Evolutionary conservation across 768 basidiomycete genomes (phyloP).

Genomic region (Filobasidium floriforme): DNA sequence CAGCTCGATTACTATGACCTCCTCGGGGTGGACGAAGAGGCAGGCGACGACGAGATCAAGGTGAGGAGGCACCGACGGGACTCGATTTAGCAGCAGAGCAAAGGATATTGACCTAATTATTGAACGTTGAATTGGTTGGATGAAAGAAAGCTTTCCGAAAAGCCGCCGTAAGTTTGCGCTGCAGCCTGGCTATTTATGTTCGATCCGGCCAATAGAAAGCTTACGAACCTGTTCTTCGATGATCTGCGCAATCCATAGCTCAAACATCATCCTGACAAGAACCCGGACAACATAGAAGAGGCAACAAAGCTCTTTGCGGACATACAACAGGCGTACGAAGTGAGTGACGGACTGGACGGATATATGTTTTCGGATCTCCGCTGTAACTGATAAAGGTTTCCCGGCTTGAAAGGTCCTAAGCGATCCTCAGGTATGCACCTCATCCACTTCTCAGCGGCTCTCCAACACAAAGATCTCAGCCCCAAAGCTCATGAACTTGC

Average conservation of each 20-base stretch:
- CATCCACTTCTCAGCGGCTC: not conserved
- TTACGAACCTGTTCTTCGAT: not conserved
- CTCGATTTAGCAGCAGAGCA: not conserved
- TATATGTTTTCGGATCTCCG: not conserved
- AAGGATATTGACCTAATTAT: not conserved
- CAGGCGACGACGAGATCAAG: constrained; percentile 82
- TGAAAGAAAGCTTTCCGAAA: constrained; percentile 69
- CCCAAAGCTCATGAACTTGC: not conserved
- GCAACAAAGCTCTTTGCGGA: constrained; percentile 79
- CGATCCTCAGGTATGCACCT: constrained; percentile 72
- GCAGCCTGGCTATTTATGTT: too few relatives aligned
- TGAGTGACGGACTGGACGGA: constrained; percentile 39
- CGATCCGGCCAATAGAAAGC: too few relatives aligned
- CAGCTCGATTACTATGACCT: constrained; percentile 68
- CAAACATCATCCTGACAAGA: constrained; percentile 54
- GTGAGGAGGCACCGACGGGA: constrained; percentile 44
- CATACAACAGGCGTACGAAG: constrained; percentile 94
- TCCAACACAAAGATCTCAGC: not conserved
- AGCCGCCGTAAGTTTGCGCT: constrained; percentile 60
- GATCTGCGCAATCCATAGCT: constrained; percentile 24
- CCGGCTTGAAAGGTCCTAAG: constrained; percentile 63
- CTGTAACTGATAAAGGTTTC: not conserved
- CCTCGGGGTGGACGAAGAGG: constrained; percentile 70
- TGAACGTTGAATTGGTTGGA: not conserved
- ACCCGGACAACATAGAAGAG: constrained; percentile 69